Conservation (phyloP, 2,329 filamentous ascomycete species). For the Tolypocladium nubicola region DNA sequence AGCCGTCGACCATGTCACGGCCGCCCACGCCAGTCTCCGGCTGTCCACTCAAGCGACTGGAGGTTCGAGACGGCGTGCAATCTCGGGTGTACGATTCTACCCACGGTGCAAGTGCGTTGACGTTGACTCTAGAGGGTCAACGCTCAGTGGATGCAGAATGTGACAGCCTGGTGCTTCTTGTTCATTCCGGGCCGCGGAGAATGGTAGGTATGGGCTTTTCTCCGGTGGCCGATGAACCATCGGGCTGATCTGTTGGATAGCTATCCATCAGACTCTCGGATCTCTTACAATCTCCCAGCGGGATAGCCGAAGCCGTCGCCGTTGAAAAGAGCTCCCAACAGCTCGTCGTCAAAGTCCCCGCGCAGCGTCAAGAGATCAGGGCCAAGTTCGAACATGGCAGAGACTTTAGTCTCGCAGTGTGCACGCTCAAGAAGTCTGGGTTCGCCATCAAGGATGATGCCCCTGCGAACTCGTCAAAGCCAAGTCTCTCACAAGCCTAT, state of each 20-base stretch:
- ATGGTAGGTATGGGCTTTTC: conserved; percentile 11
- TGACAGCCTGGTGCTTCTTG: conserved; percentile 14
- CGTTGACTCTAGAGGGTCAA: conserved; percentile 17
- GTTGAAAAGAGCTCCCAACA: conserved; percentile 8
- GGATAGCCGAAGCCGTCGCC: conserved; percentile 9
- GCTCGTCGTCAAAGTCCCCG: conserved; percentile 15
- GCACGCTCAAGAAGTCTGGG: conserved; percentile 19
- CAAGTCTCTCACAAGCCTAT: not conserved
- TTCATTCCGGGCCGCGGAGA: conserved; percentile 11
- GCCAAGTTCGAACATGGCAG: conserved; percentile 17
- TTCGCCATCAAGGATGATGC: conserved; percentile 14
- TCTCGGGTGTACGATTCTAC: conserved; percentile 11
- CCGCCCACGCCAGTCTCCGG: conserved; percentile 17
- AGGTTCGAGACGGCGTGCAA: conserved; percentile 13
- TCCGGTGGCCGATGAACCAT: not conserved
- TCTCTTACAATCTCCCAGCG: conserved; percentile 6
- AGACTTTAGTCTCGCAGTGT: conserved; percentile 21
- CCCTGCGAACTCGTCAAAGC: not conserved
- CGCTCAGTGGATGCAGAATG: conserved; percentile 4
- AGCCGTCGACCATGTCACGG: conserved; percentile 10
- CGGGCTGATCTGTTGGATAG: conserved; percentile 7
- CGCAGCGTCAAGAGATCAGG: conserved; percentile 13
- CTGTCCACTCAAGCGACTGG: conserved; percentile 18
- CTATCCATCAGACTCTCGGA: conserved; percentile 19
- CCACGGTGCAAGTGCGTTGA: conserved; percentile 10